These are phyloP conservation scores for Glaciozyma antarctica DNA, from an alignment of 768 basidiomycete genomes.

Conservation along the genomic window DNA sequence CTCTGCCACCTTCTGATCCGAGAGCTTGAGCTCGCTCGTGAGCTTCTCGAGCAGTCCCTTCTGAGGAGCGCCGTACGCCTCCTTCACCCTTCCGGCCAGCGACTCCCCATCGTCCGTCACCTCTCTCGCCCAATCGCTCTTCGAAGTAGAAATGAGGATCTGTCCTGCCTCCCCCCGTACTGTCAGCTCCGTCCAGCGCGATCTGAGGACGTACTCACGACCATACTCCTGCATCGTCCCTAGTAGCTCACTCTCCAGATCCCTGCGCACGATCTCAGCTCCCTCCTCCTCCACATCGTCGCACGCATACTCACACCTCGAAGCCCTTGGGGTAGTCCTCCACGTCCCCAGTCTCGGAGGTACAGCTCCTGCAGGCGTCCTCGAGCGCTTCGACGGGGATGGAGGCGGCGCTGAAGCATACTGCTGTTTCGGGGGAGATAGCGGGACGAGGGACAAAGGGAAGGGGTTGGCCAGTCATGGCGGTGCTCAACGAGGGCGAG, in stretches of 20 bases:
- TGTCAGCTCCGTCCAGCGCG: background rate
- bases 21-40: slow-evolving; percentile 17
- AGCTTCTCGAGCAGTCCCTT: slow-evolving; percentile 12
- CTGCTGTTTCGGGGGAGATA: background rate
- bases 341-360: slow-evolving; percentile 57
- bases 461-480: background rate
- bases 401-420: slow-evolving; percentile 45
- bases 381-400: slow-evolving; percentile 53
- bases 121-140: slow-evolving; percentile 75
- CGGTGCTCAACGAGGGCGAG: too few species aligned
- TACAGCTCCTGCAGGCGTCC: slow-evolving; percentile 63
- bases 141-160: slow-evolving; percentile 82
- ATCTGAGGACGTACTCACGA: slow-evolving; percentile 43
- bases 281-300: too few species aligned
- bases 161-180: slow-evolving; percentile 37
- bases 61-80: slow-evolving; percentile 25
- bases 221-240: slow-evolving; percentile 75
- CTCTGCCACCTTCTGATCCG: background rate
- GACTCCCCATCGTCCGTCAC: slow-evolving; percentile 62
- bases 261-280: slow-evolving; percentile 35
- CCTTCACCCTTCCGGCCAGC: slow-evolving; percentile 55
- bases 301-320: slow-evolving; percentile 41
- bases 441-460: background rate
- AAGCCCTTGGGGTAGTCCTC: slow-evolving; percentile 46
- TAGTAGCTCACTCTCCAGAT: slow-evolving; percentile 71